Evolutionary conservation across 2,329 filamentous ascomycete species (phyloP), one percentile per base, ranked within the genome.

Genomic region (Ophidiomyces ophidiicola): DNA sequence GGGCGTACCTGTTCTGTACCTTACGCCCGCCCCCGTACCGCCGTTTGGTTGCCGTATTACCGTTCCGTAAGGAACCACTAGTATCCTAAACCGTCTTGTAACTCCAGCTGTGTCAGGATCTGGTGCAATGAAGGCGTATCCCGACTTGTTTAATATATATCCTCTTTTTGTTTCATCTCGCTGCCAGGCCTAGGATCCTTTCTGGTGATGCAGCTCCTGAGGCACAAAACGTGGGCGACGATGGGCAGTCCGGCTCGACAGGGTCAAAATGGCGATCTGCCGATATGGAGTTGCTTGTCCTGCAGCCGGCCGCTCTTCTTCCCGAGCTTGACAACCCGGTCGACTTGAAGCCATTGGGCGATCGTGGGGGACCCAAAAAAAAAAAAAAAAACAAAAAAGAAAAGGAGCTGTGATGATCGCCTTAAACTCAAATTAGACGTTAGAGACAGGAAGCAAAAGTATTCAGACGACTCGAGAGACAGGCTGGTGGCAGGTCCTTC

Each of bases 181-280:
- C 11, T 12, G 12, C 3, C 6, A 15, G 19, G 35, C 35, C 30
- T 25, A 24, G 15, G 35, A 37, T 31, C n/a, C n/a, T n/a, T n/a
- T n/a, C 35, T 37, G 35, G 25, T 14, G 35, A 31, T 30, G 35
- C 18, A 37, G 15, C 25, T 32, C 21, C 5, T 14, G 14, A 18
- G 33, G 20, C 3, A 33, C n/a, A 39, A 26, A 39, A 39, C 37
- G 37, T 39, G 37, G 37, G 37, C 15, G 28, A 32, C 20, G 29
- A 39, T 26, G 37, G n/a, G n/a, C 18, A 19, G 29, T 33, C 37
- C 37, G 37, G 37, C 37, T 39, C 37, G 37, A 39, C 37, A 39
- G 37, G 37, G 37, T 39, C 37, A 30, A n/a, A n/a, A 30, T 28
- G 37, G 33, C 37, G 37, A 39, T 39, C 37, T 39, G 37, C 37